Evolutionary conservation across 805 yeast genomes (phyloP).

Genomic region (Starmerella asiatica): DNA sequence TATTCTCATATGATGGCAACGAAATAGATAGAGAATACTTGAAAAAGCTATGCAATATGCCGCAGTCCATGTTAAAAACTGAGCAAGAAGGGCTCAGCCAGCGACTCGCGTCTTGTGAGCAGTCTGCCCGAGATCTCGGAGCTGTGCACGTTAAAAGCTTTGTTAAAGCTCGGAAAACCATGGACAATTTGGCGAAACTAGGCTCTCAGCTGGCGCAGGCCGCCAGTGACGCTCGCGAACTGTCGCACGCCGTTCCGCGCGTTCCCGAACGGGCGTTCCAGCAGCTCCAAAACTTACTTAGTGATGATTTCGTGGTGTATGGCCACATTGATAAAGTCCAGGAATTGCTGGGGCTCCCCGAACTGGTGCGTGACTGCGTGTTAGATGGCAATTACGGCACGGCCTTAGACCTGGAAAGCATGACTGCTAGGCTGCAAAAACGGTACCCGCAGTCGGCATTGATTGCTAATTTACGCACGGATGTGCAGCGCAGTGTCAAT

Average conservation of each 20-base stretch:
- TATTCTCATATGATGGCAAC: too few species aligned
- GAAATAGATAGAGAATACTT: slow-evolving; percentile 14
- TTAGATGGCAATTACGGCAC: slow-evolving; percentile 77
- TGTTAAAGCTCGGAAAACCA: slow-evolving; percentile 8
- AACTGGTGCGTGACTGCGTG: slow-evolving; percentile 71
- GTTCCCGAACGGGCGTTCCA: slow-evolving; percentile 17
- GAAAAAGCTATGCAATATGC: slow-evolving; percentile 14
- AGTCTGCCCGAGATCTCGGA: slow-evolving; percentile 6
- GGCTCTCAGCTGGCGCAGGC: slow-evolving; percentile 6
- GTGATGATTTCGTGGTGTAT: slow-evolving; percentile 31
- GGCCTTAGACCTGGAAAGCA: slow-evolving; percentile 69
- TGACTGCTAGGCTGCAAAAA: slow-evolving; percentile 52
- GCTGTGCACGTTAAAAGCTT: slow-evolving; percentile 15
- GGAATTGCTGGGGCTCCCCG: slow-evolving; percentile 73
- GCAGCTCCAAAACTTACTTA: slow-evolving; percentile 22
- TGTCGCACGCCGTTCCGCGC: slow-evolving; percentile 15
- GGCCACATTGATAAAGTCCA: slow-evolving; percentile 53
- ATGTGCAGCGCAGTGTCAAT: slow-evolving; percentile 37
- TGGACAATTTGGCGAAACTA: slow-evolving; percentile 10
- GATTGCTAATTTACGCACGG: slow-evolving; percentile 40
- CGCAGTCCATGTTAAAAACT: slow-evolving; percentile 12
- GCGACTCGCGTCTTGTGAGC: slow-evolving; percentile 1
- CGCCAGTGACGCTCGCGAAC: slow-evolving; percentile 11
- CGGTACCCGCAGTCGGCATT: slow-evolving; percentile 52
- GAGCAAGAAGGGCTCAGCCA: slow-evolving; percentile 13